phyloP scores from a whole-genome alignment of 2,329 filamentous ascomycete species.

The Xylaria sp. region DNA sequence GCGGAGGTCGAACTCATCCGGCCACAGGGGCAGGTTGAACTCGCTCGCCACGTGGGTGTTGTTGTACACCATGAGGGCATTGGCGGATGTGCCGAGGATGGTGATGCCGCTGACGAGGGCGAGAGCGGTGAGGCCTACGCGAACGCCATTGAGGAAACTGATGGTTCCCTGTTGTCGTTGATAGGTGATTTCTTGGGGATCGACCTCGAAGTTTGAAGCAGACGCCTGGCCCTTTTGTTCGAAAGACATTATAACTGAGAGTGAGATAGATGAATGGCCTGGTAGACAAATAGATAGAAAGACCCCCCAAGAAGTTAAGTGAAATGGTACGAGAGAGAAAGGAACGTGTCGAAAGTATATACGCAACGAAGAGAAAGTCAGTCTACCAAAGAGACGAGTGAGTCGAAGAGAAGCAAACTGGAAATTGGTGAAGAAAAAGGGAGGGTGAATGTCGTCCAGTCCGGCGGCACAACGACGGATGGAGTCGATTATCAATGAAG shows the following conservation, averaged over 20 bases:
- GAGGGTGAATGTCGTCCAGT: constrained; percentile 24
- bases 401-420: not conserved
- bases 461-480: constrained; percentile 8
- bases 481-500: constrained; percentile 29
- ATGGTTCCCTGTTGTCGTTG: constrained; percentile 53
- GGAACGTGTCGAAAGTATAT: constrained; percentile 33
- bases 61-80: constrained; percentile 66
- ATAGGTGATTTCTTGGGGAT: constrained; percentile 55
- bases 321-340: constrained; percentile 28
- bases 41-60: constrained; percentile 61
- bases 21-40: constrained; percentile 68
- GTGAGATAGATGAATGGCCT: constrained; percentile 35
- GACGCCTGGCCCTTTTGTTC: constrained; percentile 55
- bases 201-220: constrained; percentile 62
- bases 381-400: constrained; percentile 22
- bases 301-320: constrained; percentile 6
- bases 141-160: constrained; percentile 56
- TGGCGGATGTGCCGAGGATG: constrained; percentile 64
- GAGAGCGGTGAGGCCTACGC: constrained; percentile 61
- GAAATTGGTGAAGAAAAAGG: constrained; percentile 13
- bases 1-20: constrained; percentile 65
- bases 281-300: constrained; percentile 13
- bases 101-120: constrained; percentile 63
- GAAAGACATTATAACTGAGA: constrained; percentile 46
- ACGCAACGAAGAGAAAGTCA: constrained; percentile 35